Conservation (phyloP, 495 filamentous ascomycete species). For the Mycothermus thermophilus region DNA sequence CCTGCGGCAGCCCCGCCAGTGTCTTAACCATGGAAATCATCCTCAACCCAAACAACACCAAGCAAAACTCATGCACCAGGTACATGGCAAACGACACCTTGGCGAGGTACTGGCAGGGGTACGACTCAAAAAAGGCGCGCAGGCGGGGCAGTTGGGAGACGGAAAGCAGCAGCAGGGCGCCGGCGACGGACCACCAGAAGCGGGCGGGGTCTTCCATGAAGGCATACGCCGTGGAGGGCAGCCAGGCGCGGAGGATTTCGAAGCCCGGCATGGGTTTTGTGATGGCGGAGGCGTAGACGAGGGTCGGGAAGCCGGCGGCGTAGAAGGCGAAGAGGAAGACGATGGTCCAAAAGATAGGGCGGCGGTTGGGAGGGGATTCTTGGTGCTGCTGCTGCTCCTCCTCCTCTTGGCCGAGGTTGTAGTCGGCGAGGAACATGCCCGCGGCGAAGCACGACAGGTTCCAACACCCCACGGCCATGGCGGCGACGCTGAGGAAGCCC, state of each 20-base stretch:
- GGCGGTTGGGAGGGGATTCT: not conserved
- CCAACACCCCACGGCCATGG: slow-evolving; percentile 3
- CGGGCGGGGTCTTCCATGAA: slow-evolving; percentile 1
- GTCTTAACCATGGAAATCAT: not conserved
- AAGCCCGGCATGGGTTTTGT: not conserved
- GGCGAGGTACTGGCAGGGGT: slow-evolving; percentile 7
- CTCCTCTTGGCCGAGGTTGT: slow-evolving; percentile 1
- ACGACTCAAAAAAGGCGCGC: slow-evolving; percentile 1
- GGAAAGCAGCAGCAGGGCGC: not conserved
- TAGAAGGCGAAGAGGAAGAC: not conserved
- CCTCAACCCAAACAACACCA: not conserved
- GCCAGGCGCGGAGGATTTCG: slow-evolving; percentile 1
- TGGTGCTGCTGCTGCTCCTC: not conserved
- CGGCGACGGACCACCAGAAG: not conserved
- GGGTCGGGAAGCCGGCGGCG: not conserved
- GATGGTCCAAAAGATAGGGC: not conserved
- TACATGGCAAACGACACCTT: slow-evolving; percentile 6
- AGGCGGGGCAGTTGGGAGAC: slow-evolving; percentile 1
- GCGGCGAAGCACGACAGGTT: slow-evolving; percentile 4
- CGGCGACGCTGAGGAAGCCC: not conserved
- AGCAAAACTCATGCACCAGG: slow-evolving; percentile 2
- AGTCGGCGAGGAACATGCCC: slow-evolving; percentile 6
- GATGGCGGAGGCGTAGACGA: not conserved
- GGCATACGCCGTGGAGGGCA: not conserved
- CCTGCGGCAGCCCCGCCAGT: not conserved